Percentiles rank a stretch among this genome's conserved stretches.
Evolutionary conservation across 192 early-diverging fungal species (phyloP).

Genomic region (Backusella tuberculispora): DNA sequence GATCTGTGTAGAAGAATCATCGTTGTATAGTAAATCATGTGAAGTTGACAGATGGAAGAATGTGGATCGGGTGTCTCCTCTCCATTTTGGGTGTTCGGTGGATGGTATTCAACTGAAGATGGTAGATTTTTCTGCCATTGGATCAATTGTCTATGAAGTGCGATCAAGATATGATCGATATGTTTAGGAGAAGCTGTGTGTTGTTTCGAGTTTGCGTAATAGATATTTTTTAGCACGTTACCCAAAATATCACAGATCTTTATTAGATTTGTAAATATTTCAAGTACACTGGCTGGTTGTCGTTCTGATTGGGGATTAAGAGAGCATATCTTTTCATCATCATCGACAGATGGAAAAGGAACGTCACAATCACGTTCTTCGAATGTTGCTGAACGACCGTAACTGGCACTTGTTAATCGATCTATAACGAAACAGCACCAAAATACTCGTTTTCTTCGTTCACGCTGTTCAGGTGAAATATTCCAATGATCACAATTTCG

Average conservation of each 20-base stretch:
- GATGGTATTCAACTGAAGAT: conserved; percentile 45
- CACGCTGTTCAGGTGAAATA: conserved; percentile 54
- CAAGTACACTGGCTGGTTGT: conserved; percentile 25
- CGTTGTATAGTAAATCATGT: conserved; percentile 55
- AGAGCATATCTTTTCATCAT: conserved; percentile 22
- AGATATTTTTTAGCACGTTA: conserved; percentile 53
- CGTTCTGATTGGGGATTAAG: not conserved
- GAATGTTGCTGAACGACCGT: conserved; percentile 60
- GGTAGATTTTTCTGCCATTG: conserved; percentile 52
- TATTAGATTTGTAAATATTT: conserved; percentile 47
- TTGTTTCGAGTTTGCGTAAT: conserved; percentile 45
- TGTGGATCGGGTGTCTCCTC: conserved; percentile 32
- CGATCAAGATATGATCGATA: conserved; percentile 36
- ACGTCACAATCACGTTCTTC: conserved; percentile 53
- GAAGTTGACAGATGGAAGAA: conserved; percentile 36
- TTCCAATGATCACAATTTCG: conserved; percentile 66
- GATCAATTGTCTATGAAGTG: conserved; percentile 32
- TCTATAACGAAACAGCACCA: conserved; percentile 78
- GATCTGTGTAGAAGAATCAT: conserved; percentile 61
- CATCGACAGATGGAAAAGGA: conserved; percentile 41
- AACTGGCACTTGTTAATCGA: conserved; percentile 63
- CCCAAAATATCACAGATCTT: conserved; percentile 57
- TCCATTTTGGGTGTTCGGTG: conserved; percentile 32
- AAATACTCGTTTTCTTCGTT: conserved; percentile 71
- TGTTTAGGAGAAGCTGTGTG: conserved; percentile 19